These are phyloP conservation scores for Ulota crispa DNA, from an alignment of 225 moss, liverwort and hornwort species.

Conservation along the genomic window DNA sequence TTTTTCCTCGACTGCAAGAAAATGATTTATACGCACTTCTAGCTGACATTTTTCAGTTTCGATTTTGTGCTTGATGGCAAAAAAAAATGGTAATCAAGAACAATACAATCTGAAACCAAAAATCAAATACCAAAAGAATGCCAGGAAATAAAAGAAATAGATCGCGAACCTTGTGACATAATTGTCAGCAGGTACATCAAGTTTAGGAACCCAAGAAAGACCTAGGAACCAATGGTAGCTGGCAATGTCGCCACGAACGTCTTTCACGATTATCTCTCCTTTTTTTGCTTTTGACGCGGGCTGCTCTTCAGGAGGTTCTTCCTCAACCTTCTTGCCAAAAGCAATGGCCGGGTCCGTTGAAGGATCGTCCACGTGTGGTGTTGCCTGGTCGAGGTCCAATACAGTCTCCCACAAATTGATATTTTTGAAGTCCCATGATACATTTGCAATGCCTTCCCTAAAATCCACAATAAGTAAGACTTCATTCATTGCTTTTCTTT, in stretches of 20 bases:
- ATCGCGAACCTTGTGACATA: constrained; percentile 58
- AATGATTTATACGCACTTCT: not conserved
- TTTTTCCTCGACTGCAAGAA: not conserved
- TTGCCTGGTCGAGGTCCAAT: constrained; percentile 43
- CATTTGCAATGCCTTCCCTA: constrained; percentile 29
- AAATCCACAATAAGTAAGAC: not conserved
- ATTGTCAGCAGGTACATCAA: constrained; percentile 53
- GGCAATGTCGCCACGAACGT: constrained; percentile 36
- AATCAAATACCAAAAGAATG: too few relatives aligned
- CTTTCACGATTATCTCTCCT: constrained; percentile 10
- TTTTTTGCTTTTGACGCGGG: constrained; percentile 17
- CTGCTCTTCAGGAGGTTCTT: not conserved
- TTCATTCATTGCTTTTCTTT: not conserved
- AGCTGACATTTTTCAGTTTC: not conserved
- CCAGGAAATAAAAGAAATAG: not conserved
- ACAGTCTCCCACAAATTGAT: constrained; percentile 66
- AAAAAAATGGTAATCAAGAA: not conserved
- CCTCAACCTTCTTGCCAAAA: constrained; percentile 32
- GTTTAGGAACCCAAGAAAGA: constrained; percentile 61
- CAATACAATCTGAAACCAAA: not conserved
- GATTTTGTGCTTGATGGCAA: not conserved
- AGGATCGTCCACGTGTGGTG: constrained; percentile 32
- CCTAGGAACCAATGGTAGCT: constrained; percentile 74
- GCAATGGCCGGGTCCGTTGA: constrained; percentile 44
- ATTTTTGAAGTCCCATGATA: constrained; percentile 69